These are phyloP conservation scores for Pestalotiopsis sp. DNA, from an alignment of 2,329 filamentous ascomycete species.

Conservation along the genomic window DNA sequence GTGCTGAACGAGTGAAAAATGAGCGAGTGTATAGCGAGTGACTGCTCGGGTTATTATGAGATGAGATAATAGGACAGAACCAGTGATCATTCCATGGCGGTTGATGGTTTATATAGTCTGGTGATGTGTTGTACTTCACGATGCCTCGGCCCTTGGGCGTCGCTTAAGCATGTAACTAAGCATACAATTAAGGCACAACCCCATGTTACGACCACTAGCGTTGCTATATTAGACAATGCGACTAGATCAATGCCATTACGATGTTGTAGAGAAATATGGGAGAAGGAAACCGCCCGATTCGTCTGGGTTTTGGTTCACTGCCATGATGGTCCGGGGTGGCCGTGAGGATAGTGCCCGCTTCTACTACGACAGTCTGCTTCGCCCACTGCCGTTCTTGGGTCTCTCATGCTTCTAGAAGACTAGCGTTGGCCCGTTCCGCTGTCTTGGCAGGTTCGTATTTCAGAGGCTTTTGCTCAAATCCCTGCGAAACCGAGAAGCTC, in stretches of 20 bases:
- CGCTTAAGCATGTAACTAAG: neutral
- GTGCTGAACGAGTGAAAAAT: constrained; percentile 1
- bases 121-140: neutral
- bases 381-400: neutral
- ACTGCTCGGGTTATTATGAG: neutral
- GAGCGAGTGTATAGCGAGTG: neutral
- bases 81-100: neutral
- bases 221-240: neutral
- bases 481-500: constrained; percentile 13
- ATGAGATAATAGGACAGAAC: neutral
- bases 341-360: neutral
- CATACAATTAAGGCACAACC: constrained; percentile 1
- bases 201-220: neutral
- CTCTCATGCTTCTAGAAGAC: constrained; percentile 9
- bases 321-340: neutral
- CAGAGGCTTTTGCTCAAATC: neutral
- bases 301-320: neutral
- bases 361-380: neutral
- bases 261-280: neutral
- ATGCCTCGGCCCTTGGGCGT: neutral
- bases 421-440: neutral
- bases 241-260: neutral
- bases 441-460: constrained; percentile 2
- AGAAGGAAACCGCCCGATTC: constrained; percentile 4
- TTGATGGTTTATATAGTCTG: neutral